Conservation (phyloP, 1,284 basidiomycete genomes). For the Naganishia albida region DNA sequence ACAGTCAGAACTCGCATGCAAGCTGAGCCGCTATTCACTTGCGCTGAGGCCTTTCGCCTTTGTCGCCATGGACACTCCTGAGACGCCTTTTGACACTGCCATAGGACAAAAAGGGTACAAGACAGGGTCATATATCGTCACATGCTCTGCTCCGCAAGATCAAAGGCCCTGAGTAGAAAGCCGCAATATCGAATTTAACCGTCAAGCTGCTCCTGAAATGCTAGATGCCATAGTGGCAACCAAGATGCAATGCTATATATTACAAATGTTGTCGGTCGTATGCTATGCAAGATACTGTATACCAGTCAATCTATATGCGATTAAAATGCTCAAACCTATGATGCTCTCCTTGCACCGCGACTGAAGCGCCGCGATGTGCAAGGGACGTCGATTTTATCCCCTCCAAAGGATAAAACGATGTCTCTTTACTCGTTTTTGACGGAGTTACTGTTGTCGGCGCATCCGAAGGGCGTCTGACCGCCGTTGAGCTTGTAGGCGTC, state of each 20-base stretch:
- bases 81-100: too few species aligned
- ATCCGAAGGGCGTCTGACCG: conserved; percentile 31
- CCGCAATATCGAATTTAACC: too few species aligned
- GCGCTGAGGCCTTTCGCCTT: too few species aligned
- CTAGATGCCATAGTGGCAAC: too few species aligned
- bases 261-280: conserved; percentile 20
- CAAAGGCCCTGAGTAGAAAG: too few species aligned
- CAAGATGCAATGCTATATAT: conserved; percentile 15
- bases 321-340: conserved; percentile 2
- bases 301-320: conserved; percentile 18
- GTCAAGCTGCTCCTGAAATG: too few species aligned
- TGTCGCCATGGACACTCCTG: too few species aligned
- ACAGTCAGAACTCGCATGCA: too few species aligned
- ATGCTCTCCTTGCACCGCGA: neutral
- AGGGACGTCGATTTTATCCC: neutral
- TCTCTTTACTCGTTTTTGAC: conserved; percentile 3
- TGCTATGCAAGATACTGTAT: conserved; percentile 4
- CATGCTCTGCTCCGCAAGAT: too few species aligned
- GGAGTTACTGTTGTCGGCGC: conserved; percentile 32
- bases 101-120: too few species aligned
- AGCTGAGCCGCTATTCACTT: too few species aligned
- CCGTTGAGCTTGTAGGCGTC: conserved; percentile 27
- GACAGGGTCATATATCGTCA: too few species aligned
- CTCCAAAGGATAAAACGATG: neutral
- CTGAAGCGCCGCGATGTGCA: neutral